These are phyloP conservation scores for Ulota crispa DNA, from an alignment of 225 moss, liverwort and hornwort species.

Conservation along the genomic window DNA sequence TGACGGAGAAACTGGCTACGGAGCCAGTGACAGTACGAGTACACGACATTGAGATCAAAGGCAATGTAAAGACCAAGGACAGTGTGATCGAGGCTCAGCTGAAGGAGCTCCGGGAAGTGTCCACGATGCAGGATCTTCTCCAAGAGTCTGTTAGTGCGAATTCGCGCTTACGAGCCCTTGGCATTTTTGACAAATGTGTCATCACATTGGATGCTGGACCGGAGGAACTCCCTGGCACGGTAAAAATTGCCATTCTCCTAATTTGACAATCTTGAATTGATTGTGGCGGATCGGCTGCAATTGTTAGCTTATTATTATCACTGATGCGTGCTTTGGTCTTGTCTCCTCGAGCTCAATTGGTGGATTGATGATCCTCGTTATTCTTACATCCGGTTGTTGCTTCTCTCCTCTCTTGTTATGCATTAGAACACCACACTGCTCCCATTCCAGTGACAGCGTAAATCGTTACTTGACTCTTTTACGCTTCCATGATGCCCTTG, in stretches of 20 bases:
- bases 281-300: conserved; percentile 6
- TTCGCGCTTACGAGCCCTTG: conserved; percentile 80
- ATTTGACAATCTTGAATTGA: background rate
- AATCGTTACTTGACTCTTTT: background rate
- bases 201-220: conserved; percentile 98
- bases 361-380: background rate
- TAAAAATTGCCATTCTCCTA: background rate
- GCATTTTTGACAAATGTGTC: conserved; percentile 89
- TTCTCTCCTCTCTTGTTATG: background rate
- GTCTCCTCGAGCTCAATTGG: conserved; percentile 5
- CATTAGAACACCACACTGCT: background rate
- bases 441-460: background rate
- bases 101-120: conserved; percentile 68
- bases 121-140: conserved; percentile 95
- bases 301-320: background rate
- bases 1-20: conserved; percentile 78
- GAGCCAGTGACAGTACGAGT: conserved; percentile 82
- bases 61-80: conserved; percentile 90
- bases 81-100: conserved; percentile 92
- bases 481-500: background rate
- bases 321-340: background rate
- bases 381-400: background rate
- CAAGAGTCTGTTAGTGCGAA: conserved; percentile 91
- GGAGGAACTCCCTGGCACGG: conserved; percentile 85
- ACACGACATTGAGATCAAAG: conserved; percentile 86